Evolutionary conservation across 2,329 filamentous ascomycete species (phyloP).

Genomic region (Nannizziopsis arthrosporioides): DNA sequence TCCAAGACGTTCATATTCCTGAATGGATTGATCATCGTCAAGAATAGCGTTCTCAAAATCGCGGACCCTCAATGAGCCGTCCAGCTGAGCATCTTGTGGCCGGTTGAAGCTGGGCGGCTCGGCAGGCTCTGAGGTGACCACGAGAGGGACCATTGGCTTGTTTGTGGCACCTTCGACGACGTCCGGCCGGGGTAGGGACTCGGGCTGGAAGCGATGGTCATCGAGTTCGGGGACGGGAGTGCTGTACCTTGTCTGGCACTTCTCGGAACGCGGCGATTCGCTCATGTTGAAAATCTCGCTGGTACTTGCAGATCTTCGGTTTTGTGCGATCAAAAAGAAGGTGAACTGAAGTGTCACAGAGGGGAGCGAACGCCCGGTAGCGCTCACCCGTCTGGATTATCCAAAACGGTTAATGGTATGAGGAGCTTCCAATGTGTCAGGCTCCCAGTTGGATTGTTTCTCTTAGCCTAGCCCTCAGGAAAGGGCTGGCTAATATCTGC

Average conservation of each 20-base stretch:
- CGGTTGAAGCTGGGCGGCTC: constrained; percentile 39
- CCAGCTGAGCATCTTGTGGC: constrained; percentile 36
- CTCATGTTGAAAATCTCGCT: constrained; percentile 28
- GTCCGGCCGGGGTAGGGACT: constrained; percentile 26
- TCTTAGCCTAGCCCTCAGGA: constrained; percentile 33
- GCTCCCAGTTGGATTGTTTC: constrained; percentile 20
- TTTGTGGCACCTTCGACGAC: constrained; percentile 28
- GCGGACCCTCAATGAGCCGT: constrained; percentile 45
- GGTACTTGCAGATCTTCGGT: not conserved
- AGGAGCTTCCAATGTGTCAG: constrained; percentile 15
- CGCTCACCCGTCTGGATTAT: constrained; percentile 11
- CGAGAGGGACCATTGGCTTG: constrained; percentile 32
- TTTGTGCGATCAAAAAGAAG: not conserved
- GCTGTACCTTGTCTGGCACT: constrained; percentile 49
- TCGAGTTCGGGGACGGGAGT: constrained; percentile 59
- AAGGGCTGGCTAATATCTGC: constrained; percentile 31
- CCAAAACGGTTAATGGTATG: constrained; percentile 12
- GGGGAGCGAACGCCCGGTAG: constrained; percentile 12
- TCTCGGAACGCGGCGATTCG: constrained; percentile 54
- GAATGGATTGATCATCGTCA: constrained; percentile 47
- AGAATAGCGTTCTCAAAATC: constrained; percentile 80
- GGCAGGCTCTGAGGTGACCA: constrained; percentile 38
- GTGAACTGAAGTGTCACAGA: constrained; percentile 3
- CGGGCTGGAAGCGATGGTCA: constrained; percentile 58
- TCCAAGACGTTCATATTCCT: constrained; percentile 26